Base-by-base conservation (phyloP, 139 green algal genomes). In the Pedinophyceae sp. region DNA sequence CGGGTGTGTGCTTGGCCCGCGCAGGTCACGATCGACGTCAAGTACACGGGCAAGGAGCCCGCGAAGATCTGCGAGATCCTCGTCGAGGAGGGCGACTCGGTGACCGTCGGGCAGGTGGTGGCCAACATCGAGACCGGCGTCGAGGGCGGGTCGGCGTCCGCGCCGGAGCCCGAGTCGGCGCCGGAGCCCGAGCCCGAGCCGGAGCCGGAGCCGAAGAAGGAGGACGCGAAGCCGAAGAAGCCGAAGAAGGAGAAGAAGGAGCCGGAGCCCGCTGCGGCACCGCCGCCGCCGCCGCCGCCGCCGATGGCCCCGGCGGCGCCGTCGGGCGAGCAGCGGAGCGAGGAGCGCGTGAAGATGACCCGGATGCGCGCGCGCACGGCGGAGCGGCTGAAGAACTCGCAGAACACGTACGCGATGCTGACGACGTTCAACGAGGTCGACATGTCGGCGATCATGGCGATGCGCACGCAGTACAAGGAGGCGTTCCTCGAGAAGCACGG, bases 391-490 rank as follows among this genome's bases (percentile, higher is more conserved):
- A 98, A 98, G 74, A 83, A 74, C 15, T 79, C 87, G 0, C 91
- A 97, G 68, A 97, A 97, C 76, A 60, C 54, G 15, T 58, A 60
- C 27, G 51, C 59, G 22, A 66, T 63, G 59, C 38, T 60, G 4
- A 62, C 17, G 28, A 29, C 91, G 30, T 98, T 96, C 77, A 98
- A 98, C 61, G 91, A 98, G 70, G 74, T 98, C n/a, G 91, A 98
- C 82, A 98, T 98, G 91, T 94, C 81, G 16, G 82, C 80, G 40
- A 65, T 91, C 23, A 94, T 93, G 68, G 76, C 77, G 52, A 73
- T 93, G 73, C 69, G 85, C 27, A 73, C 61, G 19, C 96, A 87
- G 6, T 95, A 94, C 55, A 97, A 97, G 79, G 91, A 99, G 50
- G 55, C 57, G 0, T 99, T 99, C 68, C 40, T 93, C 2, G 86